Conservation (phyloP, 1,139 yeast genomes). For the Saccharomyces hybrid region DNA sequence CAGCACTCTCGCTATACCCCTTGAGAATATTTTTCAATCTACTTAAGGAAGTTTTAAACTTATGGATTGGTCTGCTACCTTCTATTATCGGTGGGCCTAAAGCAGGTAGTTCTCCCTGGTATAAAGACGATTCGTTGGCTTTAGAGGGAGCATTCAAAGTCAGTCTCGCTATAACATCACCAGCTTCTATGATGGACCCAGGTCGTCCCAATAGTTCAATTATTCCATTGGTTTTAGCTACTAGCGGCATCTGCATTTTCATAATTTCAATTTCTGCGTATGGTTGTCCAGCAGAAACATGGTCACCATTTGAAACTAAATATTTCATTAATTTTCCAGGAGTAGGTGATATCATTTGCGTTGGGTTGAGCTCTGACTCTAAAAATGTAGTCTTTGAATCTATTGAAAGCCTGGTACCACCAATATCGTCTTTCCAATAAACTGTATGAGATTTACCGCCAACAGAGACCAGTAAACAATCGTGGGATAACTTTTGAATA, state of each 20-base stretch:
- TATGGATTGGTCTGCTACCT: constrained; percentile 81
- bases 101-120: constrained; percentile 87
- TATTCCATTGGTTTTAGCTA: constrained; percentile 87
- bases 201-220: constrained; percentile 94
- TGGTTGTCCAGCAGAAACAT: constrained; percentile 83
- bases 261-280: constrained; percentile 98
- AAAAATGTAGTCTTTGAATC: constrained; percentile 90
- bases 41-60: constrained; percentile 50
- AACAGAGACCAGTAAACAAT: constrained; percentile 80
- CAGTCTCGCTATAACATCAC: constrained; percentile 91
- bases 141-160: constrained; percentile 94
- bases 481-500: constrained; percentile 82
- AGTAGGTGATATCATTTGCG: constrained; percentile 95
- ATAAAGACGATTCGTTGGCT: constrained; percentile 94
- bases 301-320: constrained; percentile 93
- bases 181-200: constrained; percentile 93
- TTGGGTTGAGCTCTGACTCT: constrained; percentile 94
- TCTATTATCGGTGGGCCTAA: constrained; percentile 73
- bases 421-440: constrained; percentile 96
- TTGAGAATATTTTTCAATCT: constrained; percentile 70
- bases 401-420: constrained; percentile 89
- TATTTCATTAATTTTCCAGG: constrained; percentile 96
- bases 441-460: constrained; percentile 93
- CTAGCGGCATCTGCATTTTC: constrained; percentile 95
- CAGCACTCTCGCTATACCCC: constrained; percentile 93